These are phyloP conservation scores for Lavandula angustifolia DNA, from an alignment of 257 asterid genomes.

Conservation along the genomic window DNA sequence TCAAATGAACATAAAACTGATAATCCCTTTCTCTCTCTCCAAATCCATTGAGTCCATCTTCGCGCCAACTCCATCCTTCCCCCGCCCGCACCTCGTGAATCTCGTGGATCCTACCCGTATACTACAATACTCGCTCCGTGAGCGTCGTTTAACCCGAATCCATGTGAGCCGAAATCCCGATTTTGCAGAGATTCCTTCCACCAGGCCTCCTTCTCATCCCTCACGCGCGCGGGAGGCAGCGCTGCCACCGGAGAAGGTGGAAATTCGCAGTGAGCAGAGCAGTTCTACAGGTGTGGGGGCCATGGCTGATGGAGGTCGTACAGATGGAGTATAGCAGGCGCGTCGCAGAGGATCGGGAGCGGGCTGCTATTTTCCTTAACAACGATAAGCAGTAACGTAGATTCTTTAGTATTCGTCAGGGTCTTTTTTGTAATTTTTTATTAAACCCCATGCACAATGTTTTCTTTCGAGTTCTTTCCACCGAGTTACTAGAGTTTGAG, in stretches of 20 bases:
- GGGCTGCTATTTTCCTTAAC: constrained; percentile 56
- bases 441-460: not conserved
- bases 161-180: constrained; percentile 95
- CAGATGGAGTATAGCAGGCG: constrained; percentile 65
- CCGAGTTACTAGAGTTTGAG: too few species aligned
- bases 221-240: constrained; percentile 70
- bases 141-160: constrained; percentile 96
- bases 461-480: too few species aligned
- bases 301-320: constrained; percentile 36
- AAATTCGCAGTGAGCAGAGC: constrained; percentile 59
- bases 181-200: constrained; percentile 92
- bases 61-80: constrained; percentile 98
- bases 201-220: constrained; percentile 70
- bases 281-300: constrained; percentile 41
- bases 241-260: constrained; percentile 65
- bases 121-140: constrained; percentile 82
- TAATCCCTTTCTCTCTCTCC: constrained; percentile 98
- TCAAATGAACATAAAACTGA: too few species aligned
- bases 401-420: constrained; percentile 21
- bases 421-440: constrained; percentile 14
- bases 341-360: constrained; percentile 64
- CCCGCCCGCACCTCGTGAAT: constrained; percentile 95
- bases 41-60: constrained; percentile 99
- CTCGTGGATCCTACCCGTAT: constrained; percentile 97
- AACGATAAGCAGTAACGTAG: not conserved